Conservation (phyloP, 768 basidiomycete genomes). For the Xerocomus brunneocitrinus region DNA sequence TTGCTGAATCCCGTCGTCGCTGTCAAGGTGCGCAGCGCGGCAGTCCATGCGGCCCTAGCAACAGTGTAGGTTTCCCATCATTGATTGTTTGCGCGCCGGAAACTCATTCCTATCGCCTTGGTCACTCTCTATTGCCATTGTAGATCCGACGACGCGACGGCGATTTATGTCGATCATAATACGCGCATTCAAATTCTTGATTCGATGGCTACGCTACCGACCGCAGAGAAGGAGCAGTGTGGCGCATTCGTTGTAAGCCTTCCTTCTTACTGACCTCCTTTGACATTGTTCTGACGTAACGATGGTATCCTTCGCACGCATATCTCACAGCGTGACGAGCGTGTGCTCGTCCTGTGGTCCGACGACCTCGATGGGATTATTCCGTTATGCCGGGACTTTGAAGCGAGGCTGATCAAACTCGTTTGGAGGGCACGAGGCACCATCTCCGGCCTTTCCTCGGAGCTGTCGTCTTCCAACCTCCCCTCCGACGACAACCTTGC, state of each 20-base stretch:
- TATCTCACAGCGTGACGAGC: conserved; percentile 69
- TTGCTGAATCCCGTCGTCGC: conserved; percentile 79
- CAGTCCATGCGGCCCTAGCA: conserved; percentile 72
- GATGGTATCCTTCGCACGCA: not conserved
- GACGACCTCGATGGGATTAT: conserved; percentile 80
- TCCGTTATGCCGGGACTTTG: conserved; percentile 66
- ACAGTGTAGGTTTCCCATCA: conserved; percentile 49
- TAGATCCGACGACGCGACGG: conserved; percentile 55
- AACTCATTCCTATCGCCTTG: conserved; percentile 2
- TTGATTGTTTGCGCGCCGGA: not conserved
- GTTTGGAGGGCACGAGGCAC: conserved; percentile 59
- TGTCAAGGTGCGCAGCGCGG: conserved; percentile 74
- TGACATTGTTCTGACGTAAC: not conserved
- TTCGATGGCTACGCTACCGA: conserved; percentile 58
- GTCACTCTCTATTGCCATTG: not conserved
- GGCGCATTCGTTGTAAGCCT: conserved; percentile 74
- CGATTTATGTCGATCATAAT: conserved; percentile 69
- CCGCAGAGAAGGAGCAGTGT: conserved; percentile 87
- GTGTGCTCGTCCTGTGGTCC: conserved; percentile 80
- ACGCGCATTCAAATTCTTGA: conserved; percentile 87
- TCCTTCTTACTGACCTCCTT: conserved; percentile 23
- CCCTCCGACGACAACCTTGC: conserved; percentile 53
- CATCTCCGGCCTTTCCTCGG: conserved; percentile 32
- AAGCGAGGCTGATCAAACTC: conserved; percentile 73
- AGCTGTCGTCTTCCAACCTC: conserved; percentile 41